Evolutionary conservation across 1,139 yeast genomes (phyloP).

Genomic region (Saccharomycopsis crataegensis): DNA sequence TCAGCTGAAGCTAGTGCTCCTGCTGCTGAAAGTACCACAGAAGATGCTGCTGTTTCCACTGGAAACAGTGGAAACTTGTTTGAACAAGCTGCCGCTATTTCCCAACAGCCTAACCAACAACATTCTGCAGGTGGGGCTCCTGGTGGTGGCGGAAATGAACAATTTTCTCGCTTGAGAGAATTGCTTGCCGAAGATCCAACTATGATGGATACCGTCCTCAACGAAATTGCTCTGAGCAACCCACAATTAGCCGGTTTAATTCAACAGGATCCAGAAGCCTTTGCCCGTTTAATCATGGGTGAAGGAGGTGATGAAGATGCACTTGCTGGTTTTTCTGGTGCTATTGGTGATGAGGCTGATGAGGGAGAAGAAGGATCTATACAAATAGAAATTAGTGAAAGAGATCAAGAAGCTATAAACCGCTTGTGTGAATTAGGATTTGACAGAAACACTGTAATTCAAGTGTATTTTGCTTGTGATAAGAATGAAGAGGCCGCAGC

Average conservation of each 20-base stretch:
- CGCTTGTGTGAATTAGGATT: conserved; percentile 91
- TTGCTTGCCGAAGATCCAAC: conserved; percentile 85
- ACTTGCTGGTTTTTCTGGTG: conserved; percentile 29
- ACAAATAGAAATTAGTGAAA: conserved; percentile 64
- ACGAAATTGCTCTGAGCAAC: conserved; percentile 73
- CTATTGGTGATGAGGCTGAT: conserved; percentile 27
- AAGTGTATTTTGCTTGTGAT: conserved; percentile 96
- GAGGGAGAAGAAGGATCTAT: conserved; percentile 33
- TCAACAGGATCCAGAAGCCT: conserved; percentile 80
- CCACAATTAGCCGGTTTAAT: conserved; percentile 84
- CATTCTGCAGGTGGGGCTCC: conserved; percentile 26
- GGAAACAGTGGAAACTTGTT: conserved; percentile 38
- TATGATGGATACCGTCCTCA: conserved; percentile 75
- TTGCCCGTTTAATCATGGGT: conserved; percentile 62
- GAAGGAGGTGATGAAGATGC: conserved; percentile 34
- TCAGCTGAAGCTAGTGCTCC: conserved; percentile 26
- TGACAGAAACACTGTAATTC: conserved; percentile 78
- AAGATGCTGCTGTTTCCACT: conserved; percentile 21
- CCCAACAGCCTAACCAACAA: conserved; percentile 27
- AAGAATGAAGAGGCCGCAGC: conserved; percentile 97
- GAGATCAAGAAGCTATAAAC: conserved; percentile 80
- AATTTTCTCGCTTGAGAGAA: conserved; percentile 49
- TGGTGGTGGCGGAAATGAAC: conserved; percentile 22
- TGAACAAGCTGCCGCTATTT: conserved; percentile 61
- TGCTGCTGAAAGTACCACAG: conserved; percentile 25